These are phyloP conservation scores for Lentinula aciculospora DNA, from an alignment of 768 basidiomycete species.

Conservation along the genomic window DNA sequence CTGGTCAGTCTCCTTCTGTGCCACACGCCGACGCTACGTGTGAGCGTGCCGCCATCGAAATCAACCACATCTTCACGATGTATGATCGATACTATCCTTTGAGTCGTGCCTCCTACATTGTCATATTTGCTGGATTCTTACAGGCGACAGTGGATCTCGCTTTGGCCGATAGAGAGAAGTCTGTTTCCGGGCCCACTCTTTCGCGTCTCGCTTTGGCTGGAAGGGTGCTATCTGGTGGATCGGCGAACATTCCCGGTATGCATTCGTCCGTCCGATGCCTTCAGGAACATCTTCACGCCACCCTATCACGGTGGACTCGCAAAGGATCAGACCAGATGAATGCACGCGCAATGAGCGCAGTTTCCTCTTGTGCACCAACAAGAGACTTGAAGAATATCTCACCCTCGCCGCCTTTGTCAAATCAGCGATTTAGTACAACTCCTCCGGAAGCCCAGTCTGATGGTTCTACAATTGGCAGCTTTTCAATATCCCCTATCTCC, in stretches of 20 bases:
- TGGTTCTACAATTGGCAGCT: background rate
- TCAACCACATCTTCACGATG: constrained; percentile 5
- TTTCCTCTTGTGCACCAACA: background rate
- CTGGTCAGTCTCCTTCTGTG: background rate
- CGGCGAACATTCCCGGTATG: constrained; percentile 7
- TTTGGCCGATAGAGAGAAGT: constrained; percentile 2
- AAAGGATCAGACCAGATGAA: background rate
- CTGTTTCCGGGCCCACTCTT: background rate
- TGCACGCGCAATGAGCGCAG: background rate
- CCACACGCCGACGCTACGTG: constrained; percentile 3
- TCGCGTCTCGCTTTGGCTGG: constrained; percentile 7
- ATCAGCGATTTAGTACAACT: background rate
- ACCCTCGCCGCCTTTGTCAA: background rate
- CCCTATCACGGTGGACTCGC: background rate
- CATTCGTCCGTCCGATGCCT: constrained; percentile 3
- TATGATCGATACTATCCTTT: constrained; percentile 8
- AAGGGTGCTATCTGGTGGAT: constrained; percentile 5
- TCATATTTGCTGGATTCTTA: constrained; percentile 9
- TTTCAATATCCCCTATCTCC: background rate
- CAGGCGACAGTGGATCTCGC: constrained; percentile 9
- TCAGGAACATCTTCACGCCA: constrained; percentile 5
- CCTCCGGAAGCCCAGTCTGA: background rate
- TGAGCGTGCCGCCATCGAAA: constrained; percentile 6
- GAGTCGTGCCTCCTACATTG: constrained; percentile 6
- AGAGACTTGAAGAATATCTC: background rate